phyloP scores from a whole-genome alignment of 208 protist genomes.

The Acanthamoeba royreba region DNA sequence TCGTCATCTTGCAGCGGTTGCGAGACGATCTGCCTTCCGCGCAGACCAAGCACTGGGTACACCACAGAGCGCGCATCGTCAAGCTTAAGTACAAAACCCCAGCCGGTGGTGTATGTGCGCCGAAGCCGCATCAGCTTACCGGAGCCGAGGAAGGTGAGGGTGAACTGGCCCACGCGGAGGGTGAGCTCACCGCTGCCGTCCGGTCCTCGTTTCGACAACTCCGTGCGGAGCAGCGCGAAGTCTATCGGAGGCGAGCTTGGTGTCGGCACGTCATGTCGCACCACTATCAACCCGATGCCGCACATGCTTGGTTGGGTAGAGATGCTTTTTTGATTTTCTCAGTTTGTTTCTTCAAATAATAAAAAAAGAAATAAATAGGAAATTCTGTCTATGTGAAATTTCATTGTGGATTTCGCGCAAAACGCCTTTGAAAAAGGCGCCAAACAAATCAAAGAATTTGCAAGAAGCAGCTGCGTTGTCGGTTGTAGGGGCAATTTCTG shows the following conservation, averaged over 20 bases:
- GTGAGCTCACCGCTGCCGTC: neutral
- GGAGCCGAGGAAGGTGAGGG: neutral
- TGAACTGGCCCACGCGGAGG: neutral
- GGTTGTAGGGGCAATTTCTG: too few relatives aligned
- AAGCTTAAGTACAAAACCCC: too few relatives aligned
- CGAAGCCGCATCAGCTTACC: too few relatives aligned
- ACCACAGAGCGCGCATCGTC: too few relatives aligned
- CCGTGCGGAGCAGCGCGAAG: neutral
- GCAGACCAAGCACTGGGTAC: slow-evolving; percentile 15
- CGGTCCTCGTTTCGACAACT: neutral
- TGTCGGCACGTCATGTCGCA: neutral
- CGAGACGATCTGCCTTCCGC: neutral
- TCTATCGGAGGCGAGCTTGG: neutral
- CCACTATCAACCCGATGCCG: neutral
- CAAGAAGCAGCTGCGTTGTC: too few relatives aligned
- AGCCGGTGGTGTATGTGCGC: too few relatives aligned
- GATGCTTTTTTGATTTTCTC: too few relatives aligned
- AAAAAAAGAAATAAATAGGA: too few relatives aligned
- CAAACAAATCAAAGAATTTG: neutral
- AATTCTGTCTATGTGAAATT: neutral
- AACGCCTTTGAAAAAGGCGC: neutral
- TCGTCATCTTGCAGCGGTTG: slow-evolving; percentile 3
- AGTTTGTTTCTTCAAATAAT: too few relatives aligned
- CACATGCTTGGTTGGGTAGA: too few relatives aligned
- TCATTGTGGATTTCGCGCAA: neutral